Percentiles rank a stretch among this genome's conserved stretches.
Evolutionary conservation across 805 yeast genomes (phyloP).

Genomic region (Diddensiella transvaalensis): DNA sequence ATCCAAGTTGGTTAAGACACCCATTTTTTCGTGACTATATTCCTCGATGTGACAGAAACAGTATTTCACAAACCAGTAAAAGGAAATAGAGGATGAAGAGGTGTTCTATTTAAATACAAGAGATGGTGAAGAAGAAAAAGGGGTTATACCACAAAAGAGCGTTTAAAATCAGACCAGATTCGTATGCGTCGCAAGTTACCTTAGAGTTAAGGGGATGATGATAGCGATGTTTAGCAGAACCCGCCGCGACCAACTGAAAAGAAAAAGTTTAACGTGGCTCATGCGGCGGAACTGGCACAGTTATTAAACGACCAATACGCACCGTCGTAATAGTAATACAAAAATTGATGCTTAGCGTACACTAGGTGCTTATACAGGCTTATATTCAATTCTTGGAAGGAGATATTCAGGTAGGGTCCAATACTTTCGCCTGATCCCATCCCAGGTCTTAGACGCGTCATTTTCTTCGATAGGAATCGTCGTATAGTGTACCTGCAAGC

Average conservation of each 20-base stretch:
- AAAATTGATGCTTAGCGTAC: background rate
- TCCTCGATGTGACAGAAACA: background rate
- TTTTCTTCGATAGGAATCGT: conserved; percentile 34
- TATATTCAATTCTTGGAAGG: conserved; percentile 28
- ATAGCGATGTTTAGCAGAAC: too few relatives aligned
- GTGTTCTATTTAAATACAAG: too few relatives aligned
- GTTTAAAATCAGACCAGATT: too few relatives aligned
- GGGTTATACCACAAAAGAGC: too few relatives aligned
- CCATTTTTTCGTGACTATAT: conserved; percentile 16
- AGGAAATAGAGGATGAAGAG: too few relatives aligned
- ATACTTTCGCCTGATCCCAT: conserved; percentile 32
- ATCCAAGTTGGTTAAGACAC: conserved; percentile 14
- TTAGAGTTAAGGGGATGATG: too few relatives aligned
- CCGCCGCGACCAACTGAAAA: too few relatives aligned
- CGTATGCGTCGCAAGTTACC: too few relatives aligned
- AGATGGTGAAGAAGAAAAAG: too few relatives aligned
- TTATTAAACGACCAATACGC: conserved; percentile 6
- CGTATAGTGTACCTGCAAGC: conserved; percentile 59
- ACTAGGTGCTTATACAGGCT: background rate
- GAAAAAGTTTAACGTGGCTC: too few relatives aligned
- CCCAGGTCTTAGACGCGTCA: conserved; percentile 33
- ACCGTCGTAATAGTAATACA: background rate
- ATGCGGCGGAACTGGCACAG: too few relatives aligned
- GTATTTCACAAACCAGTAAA: too few relatives aligned
- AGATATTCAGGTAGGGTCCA: conserved; percentile 33